These are phyloP conservation scores for Haberlea rhodopensis DNA, from an alignment of 257 asterid genomes.

Conservation along the genomic window DNA sequence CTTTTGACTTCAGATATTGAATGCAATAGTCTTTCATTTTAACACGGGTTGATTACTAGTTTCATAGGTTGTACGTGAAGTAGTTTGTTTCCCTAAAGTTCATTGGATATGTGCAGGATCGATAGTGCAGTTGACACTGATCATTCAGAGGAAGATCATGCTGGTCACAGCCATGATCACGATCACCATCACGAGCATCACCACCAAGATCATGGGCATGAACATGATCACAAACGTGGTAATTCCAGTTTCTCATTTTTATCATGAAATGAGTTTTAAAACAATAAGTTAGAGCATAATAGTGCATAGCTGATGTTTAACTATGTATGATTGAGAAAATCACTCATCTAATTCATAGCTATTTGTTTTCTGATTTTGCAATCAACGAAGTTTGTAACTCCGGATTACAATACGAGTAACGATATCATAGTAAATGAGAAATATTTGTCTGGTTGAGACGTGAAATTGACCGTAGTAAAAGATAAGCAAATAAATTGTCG, in stretches of 20 bases:
- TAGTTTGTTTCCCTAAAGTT: conserved; percentile 19
- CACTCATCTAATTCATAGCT: not conserved
- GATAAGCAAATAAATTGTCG: too few relatives aligned
- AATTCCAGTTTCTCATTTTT: conserved; percentile 23
- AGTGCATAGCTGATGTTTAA: not conserved
- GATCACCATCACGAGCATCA: conserved; percentile 40
- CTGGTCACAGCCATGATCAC: conserved; percentile 41
- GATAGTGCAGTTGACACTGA: conserved; percentile 81
- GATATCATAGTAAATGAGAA: not conserved
- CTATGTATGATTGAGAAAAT: not conserved
- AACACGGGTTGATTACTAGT: not conserved
- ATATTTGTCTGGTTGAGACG: not conserved
- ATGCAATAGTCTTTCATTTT: not conserved
- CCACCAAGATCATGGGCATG: conserved; percentile 56
- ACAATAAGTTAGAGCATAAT: not conserved
- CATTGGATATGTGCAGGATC: conserved; percentile 53
- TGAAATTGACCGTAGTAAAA: not conserved
- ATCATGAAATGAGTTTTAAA: not conserved
- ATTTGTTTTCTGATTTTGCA: too few relatives aligned
- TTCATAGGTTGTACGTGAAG: conserved; percentile 8
- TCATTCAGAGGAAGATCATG: conserved; percentile 64
- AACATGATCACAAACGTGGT: conserved; percentile 81
- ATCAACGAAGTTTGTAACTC: not conserved
- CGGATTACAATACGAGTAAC: not conserved
- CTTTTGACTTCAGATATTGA: conserved; percentile 6